These are phyloP conservation scores for Xerocomus amazonicus DNA, from an alignment of 1,284 basidiomycete genomes.

Conservation along the genomic window DNA sequence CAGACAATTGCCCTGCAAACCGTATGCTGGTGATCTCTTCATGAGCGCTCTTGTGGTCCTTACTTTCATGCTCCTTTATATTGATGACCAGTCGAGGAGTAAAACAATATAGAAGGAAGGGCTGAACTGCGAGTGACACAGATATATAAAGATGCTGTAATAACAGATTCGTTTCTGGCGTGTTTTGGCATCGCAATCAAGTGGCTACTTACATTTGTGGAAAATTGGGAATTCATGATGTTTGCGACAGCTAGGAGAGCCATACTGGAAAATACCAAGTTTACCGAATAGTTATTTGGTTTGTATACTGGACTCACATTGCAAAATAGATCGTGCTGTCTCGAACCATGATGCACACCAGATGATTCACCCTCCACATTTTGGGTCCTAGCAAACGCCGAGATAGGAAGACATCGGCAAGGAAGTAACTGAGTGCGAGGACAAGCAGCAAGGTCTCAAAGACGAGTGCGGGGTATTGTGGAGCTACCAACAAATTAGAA, in stretches of 20 bases:
- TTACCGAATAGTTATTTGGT: neutral
- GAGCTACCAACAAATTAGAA: neutral
- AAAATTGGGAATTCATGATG: slow-evolving; percentile 1
- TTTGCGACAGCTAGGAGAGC: slow-evolving; percentile 1
- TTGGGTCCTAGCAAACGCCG: neutral
- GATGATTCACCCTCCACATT: slow-evolving; percentile 6
- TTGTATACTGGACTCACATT: slow-evolving; percentile 8
- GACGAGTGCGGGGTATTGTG: slow-evolving; percentile 2
- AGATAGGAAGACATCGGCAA: neutral
- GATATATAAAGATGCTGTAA: too few relatives aligned
- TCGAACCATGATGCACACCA: slow-evolving; percentile 15
- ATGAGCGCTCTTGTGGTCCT: slow-evolving; percentile 3
- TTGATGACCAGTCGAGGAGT: too few relatives aligned
- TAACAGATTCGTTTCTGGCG: neutral
- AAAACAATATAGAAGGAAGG: too few relatives aligned
- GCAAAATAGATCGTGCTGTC: slow-evolving; percentile 21
- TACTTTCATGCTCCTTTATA: too few relatives aligned
- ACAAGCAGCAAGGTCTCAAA: slow-evolving; percentile 18
- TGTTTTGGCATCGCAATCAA: too few relatives aligned
- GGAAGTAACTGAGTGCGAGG: slow-evolving; percentile 13
- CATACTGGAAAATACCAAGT: slow-evolving; percentile 1
- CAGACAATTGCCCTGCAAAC: neutral
- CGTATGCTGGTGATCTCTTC: too few relatives aligned
- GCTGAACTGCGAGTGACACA: too few relatives aligned
- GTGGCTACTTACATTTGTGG: slow-evolving; percentile 4